Percentiles rank a stretch among this genome's conserved stretches.
These are phyloP conservation scores for Naganishia sp. DNA, from an alignment of 1,284 basidiomycete species.

Conservation along the genomic window DNA sequence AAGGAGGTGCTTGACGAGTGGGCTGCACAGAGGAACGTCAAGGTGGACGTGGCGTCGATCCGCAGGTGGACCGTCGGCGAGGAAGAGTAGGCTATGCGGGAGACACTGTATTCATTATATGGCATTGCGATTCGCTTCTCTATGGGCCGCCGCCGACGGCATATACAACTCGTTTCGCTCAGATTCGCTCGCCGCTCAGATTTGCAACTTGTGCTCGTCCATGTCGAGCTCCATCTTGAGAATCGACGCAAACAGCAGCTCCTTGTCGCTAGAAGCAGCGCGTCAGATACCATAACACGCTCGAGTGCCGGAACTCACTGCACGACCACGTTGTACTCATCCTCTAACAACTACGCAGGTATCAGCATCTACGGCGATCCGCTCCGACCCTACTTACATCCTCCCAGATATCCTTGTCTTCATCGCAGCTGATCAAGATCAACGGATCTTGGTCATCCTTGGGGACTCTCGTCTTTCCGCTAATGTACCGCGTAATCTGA, in stretches of 20 bases:
- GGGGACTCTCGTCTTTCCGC: constrained; percentile 20
- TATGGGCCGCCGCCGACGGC: neutral
- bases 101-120: constrained; percentile 3
- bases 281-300: neutral
- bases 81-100: constrained; percentile 25
- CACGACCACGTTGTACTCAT: constrained; percentile 14
- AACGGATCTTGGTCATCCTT: constrained; percentile 12
- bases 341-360: neutral
- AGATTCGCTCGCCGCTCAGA: neutral
- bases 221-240: constrained; percentile 29
- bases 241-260: constrained; percentile 24
- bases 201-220: constrained; percentile 9
- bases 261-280: constrained; percentile 9
- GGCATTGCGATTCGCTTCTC: constrained; percentile 19
- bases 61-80: constrained; percentile 50
- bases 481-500: constrained; percentile 25
- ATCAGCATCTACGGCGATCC: neutral
- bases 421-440: constrained; percentile 20
- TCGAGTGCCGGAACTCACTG: constrained; percentile 1
- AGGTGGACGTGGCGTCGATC: constrained; percentile 46
- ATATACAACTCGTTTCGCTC: neutral
- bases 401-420: constrained; percentile 30
- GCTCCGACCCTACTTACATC: constrained; percentile 5
- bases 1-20: constrained; percentile 67
- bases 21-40: constrained; percentile 60